These are phyloP conservation scores for Phytomonas sp. DNA, from an alignment of 208 protist species.

Conservation along the genomic window DNA sequence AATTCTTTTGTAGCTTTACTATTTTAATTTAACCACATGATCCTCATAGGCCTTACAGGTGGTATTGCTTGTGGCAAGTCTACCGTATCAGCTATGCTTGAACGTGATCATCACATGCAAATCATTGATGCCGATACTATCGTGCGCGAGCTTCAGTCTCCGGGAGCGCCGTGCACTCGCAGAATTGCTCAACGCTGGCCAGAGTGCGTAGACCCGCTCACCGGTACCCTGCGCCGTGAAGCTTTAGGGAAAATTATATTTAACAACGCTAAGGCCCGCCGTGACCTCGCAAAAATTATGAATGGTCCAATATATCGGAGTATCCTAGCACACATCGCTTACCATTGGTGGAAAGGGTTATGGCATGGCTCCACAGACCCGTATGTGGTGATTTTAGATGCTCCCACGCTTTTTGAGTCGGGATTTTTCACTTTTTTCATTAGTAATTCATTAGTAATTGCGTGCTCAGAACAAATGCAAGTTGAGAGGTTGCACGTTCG, in stretches of 20 bases:
- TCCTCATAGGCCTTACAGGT: slow-evolving; percentile 87
- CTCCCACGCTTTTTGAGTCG: slow-evolving; percentile 82
- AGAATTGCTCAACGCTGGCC: slow-evolving; percentile 69
- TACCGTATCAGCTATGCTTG: slow-evolving; percentile 54
- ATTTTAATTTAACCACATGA: slow-evolving; percentile 27
- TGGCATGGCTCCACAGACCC: slow-evolving; percentile 6
- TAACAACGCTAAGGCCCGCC: slow-evolving; percentile 37
- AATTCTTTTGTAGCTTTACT: not conserved
- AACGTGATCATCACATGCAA: slow-evolving; percentile 33
- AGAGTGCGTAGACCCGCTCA: slow-evolving; percentile 41
- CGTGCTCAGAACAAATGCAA: slow-evolving; percentile 51
- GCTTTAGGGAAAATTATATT: slow-evolving; percentile 75
- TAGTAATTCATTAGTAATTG: slow-evolving; percentile 54
- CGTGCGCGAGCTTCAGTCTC: slow-evolving; percentile 67
- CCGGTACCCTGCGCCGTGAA: slow-evolving; percentile 56
- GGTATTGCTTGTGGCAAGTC: slow-evolving; percentile 91
- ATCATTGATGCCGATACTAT: slow-evolving; percentile 81
- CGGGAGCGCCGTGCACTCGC: slow-evolving; percentile 40
- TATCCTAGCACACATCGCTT: slow-evolving; percentile 43
- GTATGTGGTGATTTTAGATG: slow-evolving; percentile 74
- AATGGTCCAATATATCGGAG: slow-evolving; percentile 65
- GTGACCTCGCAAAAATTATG: slow-evolving; percentile 65
- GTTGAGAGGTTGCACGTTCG: slow-evolving; percentile 43
- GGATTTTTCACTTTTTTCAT: slow-evolving; percentile 72
- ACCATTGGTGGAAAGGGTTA: slow-evolving; percentile 49